Base-by-base conservation (phyloP, 441 rosid genomes). In the Raphanus hybrid region DNA sequence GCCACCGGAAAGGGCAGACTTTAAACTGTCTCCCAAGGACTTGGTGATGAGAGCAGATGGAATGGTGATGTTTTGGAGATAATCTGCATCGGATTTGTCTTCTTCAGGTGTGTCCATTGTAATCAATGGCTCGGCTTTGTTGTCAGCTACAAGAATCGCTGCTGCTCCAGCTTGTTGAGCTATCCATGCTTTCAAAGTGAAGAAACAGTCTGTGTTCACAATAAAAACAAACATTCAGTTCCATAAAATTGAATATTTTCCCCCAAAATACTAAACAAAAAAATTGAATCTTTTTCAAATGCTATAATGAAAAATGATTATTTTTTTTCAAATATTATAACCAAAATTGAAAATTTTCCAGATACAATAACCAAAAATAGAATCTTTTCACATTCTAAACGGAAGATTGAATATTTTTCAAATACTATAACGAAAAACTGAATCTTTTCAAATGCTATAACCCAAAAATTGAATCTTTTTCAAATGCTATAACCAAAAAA, bases 111-210 rank as follows among this genome's bases (percentile, higher is more conserved):
- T 76, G 64, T 87, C 88, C 88, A 87, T 87, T 20, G 88, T 85
- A 23, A 85, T 87, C 78, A 87, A 74, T 16, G 86, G 79, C 79
- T 87, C 90, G 58, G 55, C 84, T 64, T 72, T 81, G 64, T 75
- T 70, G 70, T 87, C 90, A 1, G 87, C 86, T 11, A 87, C 88
- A 29, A 87, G 88, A 45, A 87, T 84, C 15, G 90, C 90, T 27
- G 90, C 83, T 69, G 90, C 90, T 57, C 90, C 90, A 15, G 87
- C 88, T 75, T 82, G 84, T 83, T 87, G 90, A 62, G 88, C 90
- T 55, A 79, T 84, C 90, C 90, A 87, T 41, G 85, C 88, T 59
- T 87, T 87, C 81, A 87, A 81, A 32, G 90, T 84, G 68, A 87
- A 87, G 69, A 76, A 85, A 77, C 90, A 87, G 62, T 84, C 90